Evolutionary conservation across 2,329 filamentous ascomycete genomes (phyloP).

Genomic region (Clonostachys sp.): DNA sequence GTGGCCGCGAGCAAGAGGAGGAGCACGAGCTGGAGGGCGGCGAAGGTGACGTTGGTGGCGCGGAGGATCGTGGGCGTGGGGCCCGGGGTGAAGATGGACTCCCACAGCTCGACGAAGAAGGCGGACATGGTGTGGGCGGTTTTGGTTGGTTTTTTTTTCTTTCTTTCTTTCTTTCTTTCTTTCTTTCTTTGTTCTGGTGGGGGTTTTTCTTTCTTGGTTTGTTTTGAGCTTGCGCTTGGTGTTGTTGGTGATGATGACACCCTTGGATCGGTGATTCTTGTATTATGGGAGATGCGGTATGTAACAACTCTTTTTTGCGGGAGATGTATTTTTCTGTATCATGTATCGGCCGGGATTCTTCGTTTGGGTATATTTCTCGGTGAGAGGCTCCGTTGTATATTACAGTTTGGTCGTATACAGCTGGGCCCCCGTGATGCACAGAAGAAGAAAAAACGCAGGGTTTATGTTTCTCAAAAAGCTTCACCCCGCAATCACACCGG

Average conservation of each 20-base stretch:
- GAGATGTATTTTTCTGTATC: too few relatives aligned
- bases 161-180: not conserved
- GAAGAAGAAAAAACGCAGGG: too few relatives aligned
- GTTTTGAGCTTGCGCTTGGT: not conserved
- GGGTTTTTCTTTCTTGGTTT: not conserved
- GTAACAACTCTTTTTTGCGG: too few relatives aligned
- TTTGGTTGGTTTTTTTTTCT: not conserved
- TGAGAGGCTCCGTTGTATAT: too few relatives aligned
- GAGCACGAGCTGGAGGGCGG: slow-evolving; percentile 75
- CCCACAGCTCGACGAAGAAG: slow-evolving; percentile 75
- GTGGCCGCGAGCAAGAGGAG: slow-evolving; percentile 73
- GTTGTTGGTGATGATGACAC: not conserved
- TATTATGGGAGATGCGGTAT: not conserved
- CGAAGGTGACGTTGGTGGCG: slow-evolving; percentile 89
- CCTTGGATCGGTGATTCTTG: too few relatives aligned
- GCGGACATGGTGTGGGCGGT: slow-evolving; percentile 39
- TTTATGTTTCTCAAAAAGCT: too few relatives aligned
- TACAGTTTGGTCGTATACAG: too few relatives aligned
- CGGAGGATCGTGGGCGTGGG: slow-evolving; percentile 82
- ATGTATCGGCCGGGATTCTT: too few relatives aligned
- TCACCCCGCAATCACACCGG: too few relatives aligned
- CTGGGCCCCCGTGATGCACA: too few relatives aligned
- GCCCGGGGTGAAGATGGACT: slow-evolving; percentile 89
- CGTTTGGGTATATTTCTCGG: too few relatives aligned
- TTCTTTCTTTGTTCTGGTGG: too few relatives aligned